phyloP scores from a whole-genome alignment of 2,329 filamentous ascomycete genomes.

The Ceratocystis albifundus region DNA sequence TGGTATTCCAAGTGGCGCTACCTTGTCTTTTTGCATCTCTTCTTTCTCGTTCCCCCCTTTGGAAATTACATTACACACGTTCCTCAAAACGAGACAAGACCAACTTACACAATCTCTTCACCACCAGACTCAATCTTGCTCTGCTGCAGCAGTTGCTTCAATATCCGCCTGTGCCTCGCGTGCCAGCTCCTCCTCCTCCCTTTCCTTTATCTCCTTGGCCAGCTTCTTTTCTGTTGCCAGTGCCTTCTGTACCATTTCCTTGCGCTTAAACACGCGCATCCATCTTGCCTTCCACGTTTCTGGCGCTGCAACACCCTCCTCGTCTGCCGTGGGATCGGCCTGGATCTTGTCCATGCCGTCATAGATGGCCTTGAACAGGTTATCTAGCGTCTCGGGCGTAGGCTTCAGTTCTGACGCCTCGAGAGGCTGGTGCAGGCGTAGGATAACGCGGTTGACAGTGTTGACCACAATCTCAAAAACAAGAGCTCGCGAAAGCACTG shows the following conservation, averaged over 20 bases:
- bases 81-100: not conserved
- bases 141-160: constrained; percentile 12
- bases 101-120: not conserved
- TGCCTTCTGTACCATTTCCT: constrained; percentile 75
- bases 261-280: constrained; percentile 72
- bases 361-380: constrained; percentile 40
- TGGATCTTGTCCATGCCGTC: constrained; percentile 62
- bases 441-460: constrained; percentile 48
- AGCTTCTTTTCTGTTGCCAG: constrained; percentile 29
- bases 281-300: constrained; percentile 74
- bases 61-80: not conserved
- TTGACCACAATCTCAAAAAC: constrained; percentile 83
- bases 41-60: too few species aligned
- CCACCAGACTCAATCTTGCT: constrained; percentile 1
- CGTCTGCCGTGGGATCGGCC: constrained; percentile 51
- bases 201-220: constrained; percentile 20
- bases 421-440: constrained; percentile 17
- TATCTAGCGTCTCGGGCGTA: constrained; percentile 27
- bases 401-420: constrained; percentile 18
- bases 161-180: constrained; percentile 30
- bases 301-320: constrained; percentile 40
- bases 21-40: not conserved
- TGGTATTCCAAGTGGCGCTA: too few species aligned
- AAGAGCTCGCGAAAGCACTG: constrained; percentile 59
- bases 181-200: constrained; percentile 27